Percentiles rank a stretch among this genome's conserved stretches.
phyloP scores from a whole-genome alignment of 148 eudicot genomes.

The Vaccinium corymbosum region DNA sequence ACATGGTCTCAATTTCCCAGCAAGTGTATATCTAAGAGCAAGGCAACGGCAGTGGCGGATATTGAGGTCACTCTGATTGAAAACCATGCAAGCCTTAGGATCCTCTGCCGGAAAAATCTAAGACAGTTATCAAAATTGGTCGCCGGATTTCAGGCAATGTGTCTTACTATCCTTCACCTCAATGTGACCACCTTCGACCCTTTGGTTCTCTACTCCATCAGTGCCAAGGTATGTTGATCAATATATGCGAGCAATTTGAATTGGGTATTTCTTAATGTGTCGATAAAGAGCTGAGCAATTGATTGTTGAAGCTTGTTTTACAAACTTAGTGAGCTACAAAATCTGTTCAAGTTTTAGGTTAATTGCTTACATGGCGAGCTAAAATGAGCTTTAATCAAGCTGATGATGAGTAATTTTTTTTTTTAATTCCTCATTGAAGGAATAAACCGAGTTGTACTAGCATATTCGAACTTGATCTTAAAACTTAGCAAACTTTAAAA shows the following conservation, averaged over 20 bases:
- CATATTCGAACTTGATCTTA: too few relatives aligned
- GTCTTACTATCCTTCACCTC: constrained; percentile 68
- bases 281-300: neutral
- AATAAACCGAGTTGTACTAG: too few relatives aligned
- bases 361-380: too few relatives aligned
- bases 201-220: constrained; percentile 68
- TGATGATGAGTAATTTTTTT: too few relatives aligned
- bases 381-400: too few relatives aligned
- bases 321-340: neutral
- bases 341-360: too few relatives aligned
- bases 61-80: constrained; percentile 80
- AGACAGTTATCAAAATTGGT: constrained; percentile 65
- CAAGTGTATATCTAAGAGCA: constrained; percentile 39
- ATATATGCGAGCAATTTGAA: neutral
- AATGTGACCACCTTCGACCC: constrained; percentile 69
- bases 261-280: neutral
- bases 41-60: constrained; percentile 50
- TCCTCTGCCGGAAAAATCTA: constrained; percentile 41
- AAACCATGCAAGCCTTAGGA: constrained; percentile 68
- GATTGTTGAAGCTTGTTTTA: neutral
- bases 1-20: constrained; percentile 36
- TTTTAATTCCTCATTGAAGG: too few relatives aligned
- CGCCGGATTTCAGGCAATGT: constrained; percentile 55
- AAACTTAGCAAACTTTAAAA: too few relatives aligned
- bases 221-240: constrained; percentile 60